A percentile compares a stretch with the other conserved stretches of the same genome.
These are phyloP conservation scores for Diaporthe sp. DNA, from an alignment of 2,329 filamentous ascomycete genomes.

Conservation along the genomic window DNA sequence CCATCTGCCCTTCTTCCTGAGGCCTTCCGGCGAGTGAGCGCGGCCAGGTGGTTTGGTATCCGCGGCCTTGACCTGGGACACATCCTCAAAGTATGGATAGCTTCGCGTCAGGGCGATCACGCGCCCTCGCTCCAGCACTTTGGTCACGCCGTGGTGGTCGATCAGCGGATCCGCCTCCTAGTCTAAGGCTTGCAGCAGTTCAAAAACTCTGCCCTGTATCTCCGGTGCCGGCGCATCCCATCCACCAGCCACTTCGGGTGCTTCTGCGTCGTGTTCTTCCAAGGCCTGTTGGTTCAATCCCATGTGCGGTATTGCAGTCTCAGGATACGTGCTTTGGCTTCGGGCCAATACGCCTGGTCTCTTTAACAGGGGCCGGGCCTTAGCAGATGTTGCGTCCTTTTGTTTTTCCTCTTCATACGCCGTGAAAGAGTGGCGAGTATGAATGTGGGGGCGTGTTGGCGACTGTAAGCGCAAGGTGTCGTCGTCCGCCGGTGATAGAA, in stretches of 20 bases:
- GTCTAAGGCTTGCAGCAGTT: constrained; percentile 83
- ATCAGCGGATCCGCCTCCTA: constrained; percentile 90
- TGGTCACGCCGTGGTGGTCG: constrained; percentile 83
- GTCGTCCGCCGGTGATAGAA: constrained; percentile 42
- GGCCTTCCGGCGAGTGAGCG: constrained; percentile 47
- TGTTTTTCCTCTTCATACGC: constrained; percentile 67
- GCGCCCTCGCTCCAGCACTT: constrained; percentile 84
- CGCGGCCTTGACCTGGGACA: constrained; percentile 48
- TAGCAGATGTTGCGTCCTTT: constrained; percentile 42
- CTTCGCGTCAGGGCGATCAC: constrained; percentile 87
- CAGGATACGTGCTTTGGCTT: constrained; percentile 66
- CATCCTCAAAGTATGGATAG: constrained; percentile 71
- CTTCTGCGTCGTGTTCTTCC: constrained; percentile 63
- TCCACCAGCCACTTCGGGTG: constrained; percentile 44
- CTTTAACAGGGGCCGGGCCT: constrained; percentile 52
- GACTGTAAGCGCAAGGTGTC: constrained; percentile 40
- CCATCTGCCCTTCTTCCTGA: constrained; percentile 53
- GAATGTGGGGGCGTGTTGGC: constrained; percentile 57
- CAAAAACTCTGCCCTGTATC: constrained; percentile 76
- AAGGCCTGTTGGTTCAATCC: constrained; percentile 60
- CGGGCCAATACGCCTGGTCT: constrained; percentile 42
- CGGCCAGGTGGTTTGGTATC: constrained; percentile 43
- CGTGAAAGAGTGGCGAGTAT: constrained; percentile 71
- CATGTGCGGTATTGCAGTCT: constrained; percentile 37
- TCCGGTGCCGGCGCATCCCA: constrained; percentile 64